Base-by-base conservation (phyloP, 2,329 filamentous ascomycete species). In the Neodidymelliopsis sp. region DNA sequence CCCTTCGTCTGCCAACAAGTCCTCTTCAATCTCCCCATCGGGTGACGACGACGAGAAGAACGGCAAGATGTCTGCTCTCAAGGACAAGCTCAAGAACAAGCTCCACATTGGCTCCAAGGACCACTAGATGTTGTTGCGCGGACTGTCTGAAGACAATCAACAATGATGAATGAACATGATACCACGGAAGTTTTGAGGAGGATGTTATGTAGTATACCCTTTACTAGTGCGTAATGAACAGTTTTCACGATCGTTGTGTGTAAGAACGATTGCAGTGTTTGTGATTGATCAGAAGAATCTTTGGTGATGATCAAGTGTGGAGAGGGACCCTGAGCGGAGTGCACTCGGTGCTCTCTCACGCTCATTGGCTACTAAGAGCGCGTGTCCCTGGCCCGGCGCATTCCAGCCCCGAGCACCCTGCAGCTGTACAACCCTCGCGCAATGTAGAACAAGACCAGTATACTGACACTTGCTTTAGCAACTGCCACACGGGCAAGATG, bases 31-130 rank as follows among this genome's bases (percentile, higher is more conserved):
- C 12, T 54, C 47, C 5, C 53, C 57, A 6, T 37, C 54, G 13
- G 48, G 48, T 27, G 56, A 39, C 13, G 62, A 40, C 41, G 64
- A 53, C 23, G 62, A 59, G 40, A 59, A 74, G 45, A 65, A 62
- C 28, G 38, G 56, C 44, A 84, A 84, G 72, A 76, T 75, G 34
- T 81, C 81, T 25, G 47, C 52, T 54, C 65, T 87, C 29, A 79
- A 79, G 52, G 79, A 85, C 48, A 87, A 86, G 75, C 82, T 89
- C 72, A 89, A 88, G 81, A 80, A 81, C 46, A 89, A 88, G 77
- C 73, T 89, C 50, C 85, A 88, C 72, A 75, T 75, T 50, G 68
- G 70, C 16, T 55, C 60, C 54, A 72, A 70, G 62, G 62, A 70
- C 47, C 64, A 63, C 52, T 67, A 65, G 36, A 39, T 22, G 9